These are phyloP conservation scores for Candida suzukii DNA, from an alignment of 805 yeast species.

Conservation along the genomic window DNA sequence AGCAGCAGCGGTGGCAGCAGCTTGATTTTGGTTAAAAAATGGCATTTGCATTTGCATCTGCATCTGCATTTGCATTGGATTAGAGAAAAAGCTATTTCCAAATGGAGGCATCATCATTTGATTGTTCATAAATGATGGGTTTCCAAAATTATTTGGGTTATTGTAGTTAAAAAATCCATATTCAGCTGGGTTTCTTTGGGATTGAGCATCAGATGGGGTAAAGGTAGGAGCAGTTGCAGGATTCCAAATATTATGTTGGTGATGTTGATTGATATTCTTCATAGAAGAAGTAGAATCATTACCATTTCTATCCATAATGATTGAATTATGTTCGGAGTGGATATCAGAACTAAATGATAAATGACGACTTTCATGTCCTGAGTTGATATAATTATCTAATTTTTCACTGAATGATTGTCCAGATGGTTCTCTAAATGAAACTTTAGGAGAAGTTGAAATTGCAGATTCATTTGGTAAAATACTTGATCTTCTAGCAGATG, in stretches of 20 bases:
- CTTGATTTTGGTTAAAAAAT: neutral
- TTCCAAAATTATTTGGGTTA: slow-evolving; percentile 2
- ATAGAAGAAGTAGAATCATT: slow-evolving; percentile 5
- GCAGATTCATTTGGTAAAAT: slow-evolving; percentile 31
- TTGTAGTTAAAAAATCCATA: neutral
- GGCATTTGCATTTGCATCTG: neutral
- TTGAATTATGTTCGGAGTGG: slow-evolving; percentile 28
- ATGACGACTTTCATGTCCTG: slow-evolving; percentile 22
- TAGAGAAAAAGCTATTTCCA: slow-evolving; percentile 27
- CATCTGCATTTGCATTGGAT: slow-evolving; percentile 7
- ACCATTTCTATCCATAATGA: slow-evolving; percentile 20
- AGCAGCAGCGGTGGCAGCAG: neutral
- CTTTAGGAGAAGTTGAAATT: slow-evolving; percentile 17
- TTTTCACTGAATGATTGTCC: slow-evolving; percentile 53
- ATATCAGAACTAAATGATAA: slow-evolving; percentile 22
- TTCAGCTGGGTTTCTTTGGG: slow-evolving; percentile 3
- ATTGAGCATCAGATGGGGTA: slow-evolving; percentile 34
- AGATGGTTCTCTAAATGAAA: slow-evolving; percentile 23
- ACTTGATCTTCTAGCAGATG: slow-evolving; percentile 42
- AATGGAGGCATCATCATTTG: slow-evolving; percentile 25
- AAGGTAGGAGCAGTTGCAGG: slow-evolving; percentile 59
- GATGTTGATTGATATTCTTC: neutral
- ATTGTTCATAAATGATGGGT: slow-evolving; percentile 10
- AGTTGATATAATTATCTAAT: slow-evolving; percentile 45
- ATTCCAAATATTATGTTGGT: slow-evolving; percentile 47